These are phyloP conservation scores for Tylopilus sp. DNA, from an alignment of 1,284 basidiomycete genomes.

Conservation along the genomic window DNA sequence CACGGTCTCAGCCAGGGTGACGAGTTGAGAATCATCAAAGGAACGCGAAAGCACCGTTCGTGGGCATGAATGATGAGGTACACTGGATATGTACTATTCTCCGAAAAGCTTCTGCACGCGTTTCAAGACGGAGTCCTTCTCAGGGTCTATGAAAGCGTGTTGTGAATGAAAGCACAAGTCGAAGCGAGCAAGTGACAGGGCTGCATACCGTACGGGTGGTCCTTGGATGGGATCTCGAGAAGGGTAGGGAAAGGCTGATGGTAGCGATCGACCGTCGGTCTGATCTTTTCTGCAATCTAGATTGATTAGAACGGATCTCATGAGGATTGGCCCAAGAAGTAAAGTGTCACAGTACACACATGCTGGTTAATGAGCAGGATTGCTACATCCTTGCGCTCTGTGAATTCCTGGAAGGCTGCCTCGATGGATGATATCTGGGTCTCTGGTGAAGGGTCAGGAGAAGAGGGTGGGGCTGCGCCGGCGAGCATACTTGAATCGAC, in stretches of 20 bases:
- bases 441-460: conserved; percentile 50
- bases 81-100: conserved; percentile 50
- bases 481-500: conserved; percentile 75
- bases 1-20: conserved; percentile 10
- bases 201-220: conserved; percentile 81
- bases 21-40: conserved; percentile 8
- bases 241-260: conserved; percentile 95
- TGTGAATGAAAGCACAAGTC: conserved; percentile 19
- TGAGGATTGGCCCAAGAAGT: conserved; percentile 9
- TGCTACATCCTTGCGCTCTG: conserved; percentile 89
- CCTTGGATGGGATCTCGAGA: conserved; percentile 96
- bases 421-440: conserved; percentile 89
- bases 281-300: conserved; percentile 94
- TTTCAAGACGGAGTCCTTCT: conserved; percentile 96
- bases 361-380: conserved; percentile 97
- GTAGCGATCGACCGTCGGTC: conserved; percentile 93
- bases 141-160: conserved; percentile 68
- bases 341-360: conserved; percentile 48
- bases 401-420: conserved; percentile 88
- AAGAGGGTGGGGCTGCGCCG: conserved; percentile 1
- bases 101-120: conserved; percentile 96
- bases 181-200: background rate
- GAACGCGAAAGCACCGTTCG: conserved; percentile 9
- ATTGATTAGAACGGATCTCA: conserved; percentile 12
- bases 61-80: conserved; percentile 12